These are phyloP conservation scores for Coemansia sp. DNA, from an alignment of 192 early-diverging fungal species.

Conservation along the genomic window DNA sequence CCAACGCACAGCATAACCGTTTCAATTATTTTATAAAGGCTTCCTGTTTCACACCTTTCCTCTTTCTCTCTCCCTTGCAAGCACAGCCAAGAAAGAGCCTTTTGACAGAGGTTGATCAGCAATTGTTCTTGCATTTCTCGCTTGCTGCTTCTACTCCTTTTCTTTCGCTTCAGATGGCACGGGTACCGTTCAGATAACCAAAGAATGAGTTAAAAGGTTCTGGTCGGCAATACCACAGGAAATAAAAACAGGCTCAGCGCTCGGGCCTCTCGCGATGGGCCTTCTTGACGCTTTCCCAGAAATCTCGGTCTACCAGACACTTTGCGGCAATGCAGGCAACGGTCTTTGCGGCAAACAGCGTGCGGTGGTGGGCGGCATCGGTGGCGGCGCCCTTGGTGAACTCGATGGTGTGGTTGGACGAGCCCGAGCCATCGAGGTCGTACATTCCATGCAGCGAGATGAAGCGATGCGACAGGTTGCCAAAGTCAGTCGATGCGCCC, in stretches of 20 bases:
- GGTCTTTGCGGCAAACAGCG: constrained; percentile 58
- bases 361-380: constrained; percentile 58
- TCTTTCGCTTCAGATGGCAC: too few relatives aligned
- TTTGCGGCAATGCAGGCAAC: constrained; percentile 53
- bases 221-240: too few relatives aligned
- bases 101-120: too few relatives aligned
- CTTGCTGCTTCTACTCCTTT: too few relatives aligned
- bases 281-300: constrained; percentile 48
- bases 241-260: neutral
- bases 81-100: too few relatives aligned
- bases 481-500: constrained; percentile 72
- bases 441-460: constrained; percentile 60
- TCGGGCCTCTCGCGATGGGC: constrained; percentile 1
- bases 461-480: constrained; percentile 67
- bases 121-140: too few relatives aligned
- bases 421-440: constrained; percentile 55
- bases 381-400: constrained; percentile 65
- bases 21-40: too few relatives aligned
- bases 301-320: constrained; percentile 50
- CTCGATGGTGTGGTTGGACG: constrained; percentile 64
- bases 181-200: too few relatives aligned
- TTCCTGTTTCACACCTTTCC: too few relatives aligned
- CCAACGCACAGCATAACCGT: too few relatives aligned
- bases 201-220: too few relatives aligned
- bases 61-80: too few relatives aligned